Evolutionary conservation across 2,329 filamentous ascomycete genomes (phyloP).

Genomic region (Parascedosporium putredinis): DNA sequence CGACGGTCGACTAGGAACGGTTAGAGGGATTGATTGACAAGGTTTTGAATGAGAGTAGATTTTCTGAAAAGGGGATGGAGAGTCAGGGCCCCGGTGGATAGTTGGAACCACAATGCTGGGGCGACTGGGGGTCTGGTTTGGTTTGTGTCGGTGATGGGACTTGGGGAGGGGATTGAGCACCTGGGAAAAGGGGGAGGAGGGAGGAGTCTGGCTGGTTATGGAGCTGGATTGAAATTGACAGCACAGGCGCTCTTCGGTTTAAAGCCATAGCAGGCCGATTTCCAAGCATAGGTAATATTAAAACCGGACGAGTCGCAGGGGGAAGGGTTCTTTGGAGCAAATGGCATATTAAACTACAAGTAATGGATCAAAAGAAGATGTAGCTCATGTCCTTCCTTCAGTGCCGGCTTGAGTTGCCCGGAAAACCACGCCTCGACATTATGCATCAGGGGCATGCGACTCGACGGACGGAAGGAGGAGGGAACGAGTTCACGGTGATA

Average conservation of each 20-base stretch:
- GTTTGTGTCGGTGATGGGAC: slow-evolving; percentile 6
- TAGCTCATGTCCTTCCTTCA: neutral
- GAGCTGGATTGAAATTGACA: neutral
- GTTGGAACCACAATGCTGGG: slow-evolving; percentile 25
- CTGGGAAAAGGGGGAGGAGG: neutral
- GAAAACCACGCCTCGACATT: too few species aligned
- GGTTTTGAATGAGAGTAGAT: neutral
- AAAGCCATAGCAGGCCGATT: neutral
- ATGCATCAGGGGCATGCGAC: neutral
- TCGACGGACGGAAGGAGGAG: neutral
- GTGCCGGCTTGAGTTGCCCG: neutral
- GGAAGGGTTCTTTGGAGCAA: neutral
- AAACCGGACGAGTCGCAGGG: neutral
- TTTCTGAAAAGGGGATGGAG: slow-evolving; percentile 9
- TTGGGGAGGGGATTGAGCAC: neutral
- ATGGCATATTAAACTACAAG: slow-evolving; percentile 2
- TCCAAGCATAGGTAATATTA: neutral
- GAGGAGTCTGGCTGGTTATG: neutral
- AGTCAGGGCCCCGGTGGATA: slow-evolving; percentile 12
- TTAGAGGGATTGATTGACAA: slow-evolving; percentile 6
- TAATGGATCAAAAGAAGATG: too few species aligned
- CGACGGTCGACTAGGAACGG: neutral
- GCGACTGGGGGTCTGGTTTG: slow-evolving; percentile 10
- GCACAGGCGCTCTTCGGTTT: neutral
- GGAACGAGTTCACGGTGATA: neutral